These are phyloP conservation scores for Pseudogymnoascus sp. DNA, from an alignment of 2,329 filamentous ascomycete genomes.

Conservation along the genomic window DNA sequence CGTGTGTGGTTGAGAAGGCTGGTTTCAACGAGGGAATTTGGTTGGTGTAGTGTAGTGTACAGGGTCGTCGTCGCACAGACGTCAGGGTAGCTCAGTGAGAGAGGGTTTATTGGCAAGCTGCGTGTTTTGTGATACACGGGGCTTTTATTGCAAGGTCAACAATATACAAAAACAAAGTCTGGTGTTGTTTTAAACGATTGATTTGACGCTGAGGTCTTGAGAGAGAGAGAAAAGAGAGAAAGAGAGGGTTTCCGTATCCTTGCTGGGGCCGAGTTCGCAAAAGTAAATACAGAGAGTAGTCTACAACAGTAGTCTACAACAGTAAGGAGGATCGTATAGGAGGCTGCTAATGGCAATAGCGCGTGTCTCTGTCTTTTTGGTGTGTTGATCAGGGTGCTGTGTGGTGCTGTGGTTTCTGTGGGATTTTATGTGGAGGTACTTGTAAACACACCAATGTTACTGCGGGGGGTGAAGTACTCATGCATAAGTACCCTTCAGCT, in stretches of 20 bases:
- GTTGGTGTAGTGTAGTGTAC: neutral
- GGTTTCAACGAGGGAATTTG: neutral
- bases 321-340: neutral
- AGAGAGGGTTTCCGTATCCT: neutral
- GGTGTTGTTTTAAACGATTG: neutral
- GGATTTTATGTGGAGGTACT: slow-evolving; percentile 1
- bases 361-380: neutral
- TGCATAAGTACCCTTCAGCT: neutral
- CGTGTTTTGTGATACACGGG: neutral
- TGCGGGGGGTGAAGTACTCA: neutral
- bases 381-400: neutral
- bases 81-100: neutral
- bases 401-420: neutral
- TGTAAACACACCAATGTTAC: neutral
- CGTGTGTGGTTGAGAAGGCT: neutral
- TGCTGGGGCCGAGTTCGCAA: neutral
- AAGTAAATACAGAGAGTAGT: neutral
- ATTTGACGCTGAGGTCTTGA: neutral
- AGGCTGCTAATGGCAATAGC: slow-evolving; percentile 1
- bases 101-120: neutral
- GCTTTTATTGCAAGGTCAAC: neutral
- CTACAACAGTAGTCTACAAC: too few species aligned
- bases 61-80: slow-evolving; percentile 2
- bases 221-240: neutral
- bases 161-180: neutral